These are phyloP conservation scores for Galeopsis tetrahit DNA, from an alignment of 257 asterid species.

Conservation along the genomic window DNA sequence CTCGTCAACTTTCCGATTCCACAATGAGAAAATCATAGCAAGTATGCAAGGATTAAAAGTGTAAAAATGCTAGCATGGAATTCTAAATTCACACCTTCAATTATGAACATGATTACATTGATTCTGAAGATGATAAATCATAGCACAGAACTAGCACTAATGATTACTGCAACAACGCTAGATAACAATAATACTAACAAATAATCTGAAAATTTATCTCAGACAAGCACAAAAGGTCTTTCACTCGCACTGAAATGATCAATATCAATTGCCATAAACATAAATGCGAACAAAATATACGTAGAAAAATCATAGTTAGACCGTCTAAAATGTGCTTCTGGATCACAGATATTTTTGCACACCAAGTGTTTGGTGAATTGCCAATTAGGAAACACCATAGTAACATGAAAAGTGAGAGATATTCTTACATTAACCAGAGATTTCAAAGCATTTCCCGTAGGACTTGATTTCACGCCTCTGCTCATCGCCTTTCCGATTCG, in stretches of 20 bases:
- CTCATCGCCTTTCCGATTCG: conserved; percentile 9
- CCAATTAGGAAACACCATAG: background rate
- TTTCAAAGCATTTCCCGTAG: conserved; percentile 24
- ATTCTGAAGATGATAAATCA: background rate
- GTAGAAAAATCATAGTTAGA: background rate
- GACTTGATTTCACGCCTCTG: conserved; percentile 29
- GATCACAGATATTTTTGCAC: background rate
- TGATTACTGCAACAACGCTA: background rate
- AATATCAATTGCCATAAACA: background rate
- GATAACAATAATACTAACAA: background rate
- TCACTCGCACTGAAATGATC: background rate
- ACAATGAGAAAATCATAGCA: background rate
- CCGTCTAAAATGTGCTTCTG: background rate
- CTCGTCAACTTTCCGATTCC: conserved; percentile 13
- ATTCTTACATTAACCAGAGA: conserved; percentile 23
- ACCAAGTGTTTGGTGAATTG: conserved; percentile 34
- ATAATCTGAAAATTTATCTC: background rate
- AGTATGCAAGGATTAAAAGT: background rate
- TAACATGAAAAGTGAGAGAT: background rate
- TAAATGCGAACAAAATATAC: background rate
- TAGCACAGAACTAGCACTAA: background rate
- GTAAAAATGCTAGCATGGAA: background rate
- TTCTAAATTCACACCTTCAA: conserved; percentile 3
- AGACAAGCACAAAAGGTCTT: background rate
- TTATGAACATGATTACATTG: background rate